phyloP scores from a whole-genome alignment of 164 flowering plant species.

The Litsea cubeba region DNA sequence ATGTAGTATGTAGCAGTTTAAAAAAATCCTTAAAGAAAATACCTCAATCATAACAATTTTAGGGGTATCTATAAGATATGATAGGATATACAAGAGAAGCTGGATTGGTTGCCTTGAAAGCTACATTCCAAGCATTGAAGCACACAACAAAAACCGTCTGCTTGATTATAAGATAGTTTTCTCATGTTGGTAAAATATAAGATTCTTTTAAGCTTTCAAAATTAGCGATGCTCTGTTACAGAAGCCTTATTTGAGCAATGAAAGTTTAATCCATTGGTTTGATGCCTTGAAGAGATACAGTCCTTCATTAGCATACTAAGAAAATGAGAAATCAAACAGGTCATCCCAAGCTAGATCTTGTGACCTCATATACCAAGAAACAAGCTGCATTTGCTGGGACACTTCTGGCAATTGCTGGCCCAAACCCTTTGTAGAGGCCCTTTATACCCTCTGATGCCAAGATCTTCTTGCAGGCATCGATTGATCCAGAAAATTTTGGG shows the following conservation, averaged over 20 bases:
- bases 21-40: no score
- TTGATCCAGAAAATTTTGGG: slow-evolving; percentile 76
- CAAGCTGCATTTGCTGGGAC: slow-evolving; percentile 98
- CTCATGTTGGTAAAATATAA: not conserved
- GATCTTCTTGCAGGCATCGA: slow-evolving; percentile 76
- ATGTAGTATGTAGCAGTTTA: no score
- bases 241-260: not conserved
- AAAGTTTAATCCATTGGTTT: not conserved
- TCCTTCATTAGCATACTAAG: no score
- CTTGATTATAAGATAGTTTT: not conserved
- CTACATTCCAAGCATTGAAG: no score
- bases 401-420: slow-evolving; percentile 94
- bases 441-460: slow-evolving; percentile 69
- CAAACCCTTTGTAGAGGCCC: slow-evolving; percentile 91
- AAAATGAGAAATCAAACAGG: not conserved
- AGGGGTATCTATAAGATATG: no score
- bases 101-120: no score
- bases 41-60: no score
- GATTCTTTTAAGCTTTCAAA: not conserved
- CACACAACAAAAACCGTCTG: no score
- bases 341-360: slow-evolving; percentile 80
- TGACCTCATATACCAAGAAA: slow-evolving; percentile 89
- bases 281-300: not conserved
- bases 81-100: no score
- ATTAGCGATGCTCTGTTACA: not conserved